phyloP scores from a whole-genome alignment of 257 asterid genomes.

The Cruciata laevipes region DNA sequence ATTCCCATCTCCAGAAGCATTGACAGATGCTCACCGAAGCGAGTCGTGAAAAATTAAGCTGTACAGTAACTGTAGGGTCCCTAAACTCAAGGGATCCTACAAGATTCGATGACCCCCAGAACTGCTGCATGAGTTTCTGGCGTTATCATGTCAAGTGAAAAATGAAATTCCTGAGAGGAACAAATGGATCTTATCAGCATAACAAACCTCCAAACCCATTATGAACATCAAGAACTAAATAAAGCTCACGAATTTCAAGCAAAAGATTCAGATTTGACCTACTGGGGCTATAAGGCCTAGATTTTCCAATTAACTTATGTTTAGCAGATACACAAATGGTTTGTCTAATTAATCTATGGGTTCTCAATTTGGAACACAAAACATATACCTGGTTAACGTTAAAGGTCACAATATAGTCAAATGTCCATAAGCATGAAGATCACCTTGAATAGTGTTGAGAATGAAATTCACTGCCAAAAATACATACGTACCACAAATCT shows the following conservation, averaged over 20 bases:
- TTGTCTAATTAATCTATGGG: neutral
- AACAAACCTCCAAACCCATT: neutral
- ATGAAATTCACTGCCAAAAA: conserved; percentile 2
- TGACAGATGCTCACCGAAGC: neutral
- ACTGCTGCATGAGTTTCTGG: conserved; percentile 62
- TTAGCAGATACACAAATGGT: neutral
- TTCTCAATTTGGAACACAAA: conserved; percentile 1
- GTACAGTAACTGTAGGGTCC: conserved; percentile 6
- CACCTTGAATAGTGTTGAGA: neutral
- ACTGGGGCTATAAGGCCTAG: neutral
- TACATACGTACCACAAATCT: conserved; percentile 88
- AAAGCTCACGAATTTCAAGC: neutral
- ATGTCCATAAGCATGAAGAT: neutral
- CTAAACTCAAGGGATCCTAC: conserved; percentile 48
- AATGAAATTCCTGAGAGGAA: conserved; percentile 56
- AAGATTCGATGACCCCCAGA: conserved; percentile 77
- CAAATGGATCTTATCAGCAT: neutral
- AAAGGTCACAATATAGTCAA: neutral
- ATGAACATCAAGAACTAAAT: neutral
- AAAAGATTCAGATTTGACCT: neutral
- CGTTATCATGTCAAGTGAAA: conserved; percentile 65
- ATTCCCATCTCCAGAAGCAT: conserved; percentile 3
- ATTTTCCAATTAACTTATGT: neutral
- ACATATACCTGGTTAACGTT: neutral
- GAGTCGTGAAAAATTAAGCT: conserved; percentile 7